A percentile compares a stretch with the other conserved stretches of the same genome.
phyloP scores from a whole-genome alignment of 2,329 filamentous ascomycete genomes.

The Paraphoma chrysanthemicola region DNA sequence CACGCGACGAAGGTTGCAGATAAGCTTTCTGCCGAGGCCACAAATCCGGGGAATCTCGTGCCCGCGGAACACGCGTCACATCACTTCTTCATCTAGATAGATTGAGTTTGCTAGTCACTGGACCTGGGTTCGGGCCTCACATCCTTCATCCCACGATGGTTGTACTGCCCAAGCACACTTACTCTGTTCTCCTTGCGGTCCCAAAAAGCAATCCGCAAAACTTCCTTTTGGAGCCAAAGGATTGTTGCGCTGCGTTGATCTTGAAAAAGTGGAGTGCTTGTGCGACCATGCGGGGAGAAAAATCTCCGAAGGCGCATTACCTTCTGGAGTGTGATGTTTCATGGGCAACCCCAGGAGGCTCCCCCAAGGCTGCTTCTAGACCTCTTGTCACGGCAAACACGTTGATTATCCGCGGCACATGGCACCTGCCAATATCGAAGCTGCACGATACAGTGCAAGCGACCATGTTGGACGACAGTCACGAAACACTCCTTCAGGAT shows the following conservation, averaged over 20 bases:
- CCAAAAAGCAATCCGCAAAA: too few relatives aligned
- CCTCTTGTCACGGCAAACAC: neutral
- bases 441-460: constrained; percentile 1
- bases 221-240: too few relatives aligned
- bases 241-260: neutral
- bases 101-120: neutral
- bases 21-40: constrained; percentile 2
- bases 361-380: neutral
- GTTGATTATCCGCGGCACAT: constrained; percentile 9
- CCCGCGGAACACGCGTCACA: neutral
- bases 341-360: neutral
- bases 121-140: neutral
- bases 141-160: neutral
- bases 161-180: neutral
- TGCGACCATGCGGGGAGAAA: neutral
- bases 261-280: neutral
- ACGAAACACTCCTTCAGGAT: neutral
- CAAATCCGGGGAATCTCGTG: constrained; percentile 1
- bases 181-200: too few relatives aligned
- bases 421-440: constrained; percentile 5
- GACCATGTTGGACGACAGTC: neutral
- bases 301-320: neutral
- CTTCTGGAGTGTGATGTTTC: too few relatives aligned
- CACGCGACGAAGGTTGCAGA: neutral
- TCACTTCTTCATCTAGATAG: constrained; percentile 1